These are phyloP conservation scores for Suillus sp. DNA, from an alignment of 768 basidiomycete species.

Conservation along the genomic window DNA sequence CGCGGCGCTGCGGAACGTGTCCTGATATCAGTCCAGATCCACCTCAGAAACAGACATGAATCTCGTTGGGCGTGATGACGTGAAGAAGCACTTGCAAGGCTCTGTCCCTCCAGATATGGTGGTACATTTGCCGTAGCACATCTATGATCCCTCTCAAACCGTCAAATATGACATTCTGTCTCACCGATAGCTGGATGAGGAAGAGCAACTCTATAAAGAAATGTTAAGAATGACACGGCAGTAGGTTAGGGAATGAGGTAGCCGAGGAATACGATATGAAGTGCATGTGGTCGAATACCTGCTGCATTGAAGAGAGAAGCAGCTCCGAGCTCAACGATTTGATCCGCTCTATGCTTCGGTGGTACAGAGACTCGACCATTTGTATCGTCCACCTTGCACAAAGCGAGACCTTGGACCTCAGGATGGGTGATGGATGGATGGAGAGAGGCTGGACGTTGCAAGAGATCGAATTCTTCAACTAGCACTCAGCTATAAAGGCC, in stretches of 20 bases:
- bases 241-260: constrained; percentile 16
- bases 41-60: no score
- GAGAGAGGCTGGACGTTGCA: constrained; percentile 19
- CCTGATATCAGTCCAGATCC: neutral
- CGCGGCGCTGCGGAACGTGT: neutral
- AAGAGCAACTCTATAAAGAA: constrained; percentile 6
- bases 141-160: neutral
- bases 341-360: constrained; percentile 34
- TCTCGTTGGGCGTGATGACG: neutral
- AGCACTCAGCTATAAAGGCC: neutral
- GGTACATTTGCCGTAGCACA: neutral
- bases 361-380: constrained; percentile 33
- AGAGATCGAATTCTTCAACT: constrained; percentile 30
- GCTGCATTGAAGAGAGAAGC: constrained; percentile 33
- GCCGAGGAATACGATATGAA: constrained; percentile 21
- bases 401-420: constrained; percentile 19
- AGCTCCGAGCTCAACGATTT: constrained; percentile 32
- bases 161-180: constrained; percentile 11
- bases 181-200: constrained; percentile 7
- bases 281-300: constrained; percentile 33
- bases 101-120: neutral
- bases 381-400: constrained; percentile 30
- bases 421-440: constrained; percentile 30
- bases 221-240: neutral
- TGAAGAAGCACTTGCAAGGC: neutral